phyloP scores from a whole-genome alignment of 108 stramenopile species.

The Cylindrotheca closterium region DNA sequence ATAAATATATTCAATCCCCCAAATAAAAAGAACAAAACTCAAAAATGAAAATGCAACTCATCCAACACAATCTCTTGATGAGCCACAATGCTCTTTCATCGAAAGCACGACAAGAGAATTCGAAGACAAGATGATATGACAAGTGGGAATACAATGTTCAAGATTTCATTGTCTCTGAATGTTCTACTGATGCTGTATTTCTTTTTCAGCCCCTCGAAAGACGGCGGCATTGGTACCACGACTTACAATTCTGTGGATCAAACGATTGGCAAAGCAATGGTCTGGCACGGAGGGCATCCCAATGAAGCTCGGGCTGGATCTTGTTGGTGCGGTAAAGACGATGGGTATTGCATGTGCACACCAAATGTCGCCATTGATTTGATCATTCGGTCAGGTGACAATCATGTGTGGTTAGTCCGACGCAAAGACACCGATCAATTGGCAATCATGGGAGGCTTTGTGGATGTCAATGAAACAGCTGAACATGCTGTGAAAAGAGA shows the following conservation, averaged over 20 bases:
- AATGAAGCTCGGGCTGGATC: constrained; percentile 46
- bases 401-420: constrained; percentile 67
- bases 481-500: constrained; percentile 72
- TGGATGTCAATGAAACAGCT: constrained; percentile 71
- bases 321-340: constrained; percentile 69
- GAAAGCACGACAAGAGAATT: background rate
- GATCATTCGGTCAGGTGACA: constrained; percentile 45
- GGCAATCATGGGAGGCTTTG: constrained; percentile 88
- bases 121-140: background rate
- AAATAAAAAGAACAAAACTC: no score
- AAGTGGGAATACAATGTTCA: background rate
- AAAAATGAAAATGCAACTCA: no score
- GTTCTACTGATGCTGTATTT: no score
- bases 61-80: no score
- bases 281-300: constrained; percentile 63
- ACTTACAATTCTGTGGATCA: no score
- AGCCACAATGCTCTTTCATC: background rate
- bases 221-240: background rate
- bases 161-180: background rate
- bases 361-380: constrained; percentile 85
- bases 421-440: constrained; percentile 77
- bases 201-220: background rate
- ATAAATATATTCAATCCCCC: no score
- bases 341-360: constrained; percentile 85
- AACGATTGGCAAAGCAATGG: no score